phyloP scores from a whole-genome alignment of 257 asterid genomes.

The Fraxinus americana region DNA sequence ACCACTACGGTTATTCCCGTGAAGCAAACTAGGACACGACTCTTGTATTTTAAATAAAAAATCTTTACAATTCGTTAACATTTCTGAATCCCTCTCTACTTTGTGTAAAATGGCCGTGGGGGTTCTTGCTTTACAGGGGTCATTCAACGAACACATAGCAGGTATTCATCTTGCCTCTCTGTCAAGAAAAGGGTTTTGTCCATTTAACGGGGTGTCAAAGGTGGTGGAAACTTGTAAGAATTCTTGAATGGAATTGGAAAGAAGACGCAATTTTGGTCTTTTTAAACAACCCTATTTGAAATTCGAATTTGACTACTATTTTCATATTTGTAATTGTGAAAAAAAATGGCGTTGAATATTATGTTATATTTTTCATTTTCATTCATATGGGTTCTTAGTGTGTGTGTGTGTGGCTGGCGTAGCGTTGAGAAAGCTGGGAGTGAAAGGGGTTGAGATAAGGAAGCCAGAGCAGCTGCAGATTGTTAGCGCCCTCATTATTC shows the following conservation, averaged over 20 bases:
- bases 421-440: constrained; percentile 89
- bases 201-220: not conserved
- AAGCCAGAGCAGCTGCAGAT: constrained; percentile 85
- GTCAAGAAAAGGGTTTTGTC: not conserved
- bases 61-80: not conserved
- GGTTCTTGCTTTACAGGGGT: constrained; percentile 95
- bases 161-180: constrained; percentile 38
- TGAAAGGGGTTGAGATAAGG: constrained; percentile 81
- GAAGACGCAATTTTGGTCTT: not conserved
- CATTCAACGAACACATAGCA: constrained; percentile 98
- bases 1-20: constrained; percentile 23
- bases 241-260: not conserved
- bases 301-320: not conserved
- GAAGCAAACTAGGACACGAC: constrained; percentile 56
- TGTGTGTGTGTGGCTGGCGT: constrained; percentile 29
- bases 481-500: constrained; percentile 80
- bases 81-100: not conserved
- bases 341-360: not conserved
- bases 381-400: not conserved
- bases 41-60: constrained; percentile 14
- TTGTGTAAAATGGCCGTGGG: constrained; percentile 70
- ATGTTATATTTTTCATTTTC: not conserved
- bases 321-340: not conserved
- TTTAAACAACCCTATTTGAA: not conserved
- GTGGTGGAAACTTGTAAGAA: not conserved